Evolutionary conservation across 169 alveolate genomes (phyloP).

Genomic region (Haemoproteus tartakovskyi): DNA sequence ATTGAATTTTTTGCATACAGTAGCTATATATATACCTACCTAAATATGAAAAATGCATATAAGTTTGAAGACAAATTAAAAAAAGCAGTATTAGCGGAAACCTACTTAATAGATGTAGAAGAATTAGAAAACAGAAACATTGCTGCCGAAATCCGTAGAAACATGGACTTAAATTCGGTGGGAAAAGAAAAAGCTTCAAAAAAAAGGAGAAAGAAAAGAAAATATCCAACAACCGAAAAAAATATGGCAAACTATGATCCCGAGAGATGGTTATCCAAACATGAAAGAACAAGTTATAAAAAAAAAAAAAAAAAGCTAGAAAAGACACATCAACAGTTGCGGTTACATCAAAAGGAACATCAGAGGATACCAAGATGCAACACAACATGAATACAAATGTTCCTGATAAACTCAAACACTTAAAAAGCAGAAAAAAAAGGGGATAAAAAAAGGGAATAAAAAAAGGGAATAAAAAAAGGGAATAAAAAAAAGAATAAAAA

Average conservation of each 20-base stretch:
- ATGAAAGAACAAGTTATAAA: conserved; percentile 13
- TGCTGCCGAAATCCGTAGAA: background rate
- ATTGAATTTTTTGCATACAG: conserved; percentile 10
- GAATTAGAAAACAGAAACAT: conserved; percentile 37
- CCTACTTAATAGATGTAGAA: conserved; percentile 55
- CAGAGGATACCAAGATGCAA: conserved; percentile 13
- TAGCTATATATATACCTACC: conserved; percentile 44
- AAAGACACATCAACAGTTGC: background rate
- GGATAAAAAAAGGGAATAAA: too few relatives aligned
- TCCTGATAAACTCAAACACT: too few relatives aligned
- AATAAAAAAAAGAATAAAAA: too few relatives aligned
- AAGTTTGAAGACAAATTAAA: conserved; percentile 36
- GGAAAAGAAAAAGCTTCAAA: conserved; percentile 1
- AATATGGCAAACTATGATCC: conserved; percentile 1
- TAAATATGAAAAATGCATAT: conserved; percentile 12
- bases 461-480: too few relatives aligned
- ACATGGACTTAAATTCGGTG: background rate
- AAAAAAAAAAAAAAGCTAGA: conserved; percentile 35
- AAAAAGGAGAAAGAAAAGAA: background rate
- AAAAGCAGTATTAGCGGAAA: conserved; percentile 25
- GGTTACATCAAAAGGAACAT: background rate
- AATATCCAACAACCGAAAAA: background rate
- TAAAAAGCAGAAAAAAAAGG: too few relatives aligned
- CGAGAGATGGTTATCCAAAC: conserved; percentile 50
- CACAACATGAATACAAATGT: too few relatives aligned